phyloP scores from a whole-genome alignment of 495 filamentous ascomycete genomes.

The Podospora bellae-mahoneyi region DNA sequence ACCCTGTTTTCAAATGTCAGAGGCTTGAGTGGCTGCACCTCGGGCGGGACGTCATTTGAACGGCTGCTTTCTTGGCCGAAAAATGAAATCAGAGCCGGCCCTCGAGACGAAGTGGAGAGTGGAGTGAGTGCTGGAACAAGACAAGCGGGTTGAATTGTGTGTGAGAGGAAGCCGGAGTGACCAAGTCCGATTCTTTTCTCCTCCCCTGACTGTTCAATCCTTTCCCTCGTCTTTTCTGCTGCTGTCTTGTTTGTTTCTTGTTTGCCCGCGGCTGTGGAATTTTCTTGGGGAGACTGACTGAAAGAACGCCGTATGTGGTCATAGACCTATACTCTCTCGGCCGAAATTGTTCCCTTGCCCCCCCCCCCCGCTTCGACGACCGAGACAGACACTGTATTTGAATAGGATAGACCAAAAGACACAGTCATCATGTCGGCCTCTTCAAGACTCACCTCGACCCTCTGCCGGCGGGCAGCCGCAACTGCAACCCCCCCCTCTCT shows the following conservation, averaged over 20 bases:
- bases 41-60: slow-evolving; percentile 31
- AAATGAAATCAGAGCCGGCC: not conserved
- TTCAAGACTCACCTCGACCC: slow-evolving; percentile 29
- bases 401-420: not conserved
- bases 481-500: slow-evolving; percentile 10
- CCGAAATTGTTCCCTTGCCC: not conserved
- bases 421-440: slow-evolving; percentile 27
- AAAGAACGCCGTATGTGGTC: not conserved
- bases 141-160: not conserved
- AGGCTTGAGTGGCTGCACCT: slow-evolving; percentile 24
- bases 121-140: not conserved
- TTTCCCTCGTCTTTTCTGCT: not conserved
- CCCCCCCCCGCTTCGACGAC: not conserved
- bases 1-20: slow-evolving; percentile 30
- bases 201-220: not conserved
- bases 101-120: not conserved
- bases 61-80: slow-evolving; percentile 7
- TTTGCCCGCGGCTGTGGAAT: not conserved
- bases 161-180: not conserved
- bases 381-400: not conserved
- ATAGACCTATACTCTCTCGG: not conserved
- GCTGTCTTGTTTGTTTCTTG: not conserved
- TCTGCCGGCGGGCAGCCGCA: slow-evolving; percentile 28
- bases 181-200: not conserved
- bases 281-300: not conserved